Conservation (phyloP, 257 asterid genomes). For the Coffea canephora region DNA sequence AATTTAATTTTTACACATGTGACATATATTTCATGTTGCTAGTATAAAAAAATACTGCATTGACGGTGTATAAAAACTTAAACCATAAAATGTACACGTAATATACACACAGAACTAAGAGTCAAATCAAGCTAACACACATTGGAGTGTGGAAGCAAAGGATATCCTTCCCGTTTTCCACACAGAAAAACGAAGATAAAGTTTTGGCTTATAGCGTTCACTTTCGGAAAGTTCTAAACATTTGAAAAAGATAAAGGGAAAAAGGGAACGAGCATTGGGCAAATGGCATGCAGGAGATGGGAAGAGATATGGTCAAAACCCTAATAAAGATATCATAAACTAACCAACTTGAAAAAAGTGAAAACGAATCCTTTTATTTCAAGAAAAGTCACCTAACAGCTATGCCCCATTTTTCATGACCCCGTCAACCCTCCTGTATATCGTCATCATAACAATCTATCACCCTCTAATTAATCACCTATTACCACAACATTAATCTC, state of each 20-base stretch:
- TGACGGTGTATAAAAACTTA: too few species aligned
- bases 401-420: constrained; percentile 9
- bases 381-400: constrained; percentile 47
- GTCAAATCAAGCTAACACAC: neutral
- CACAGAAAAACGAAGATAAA: constrained; percentile 14
- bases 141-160: constrained; percentile 22
- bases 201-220: constrained; percentile 23
- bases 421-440: neutral
- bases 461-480: neutral
- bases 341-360: constrained; percentile 26
- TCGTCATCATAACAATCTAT: neutral
- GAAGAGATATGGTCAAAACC: constrained; percentile 37
- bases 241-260: constrained; percentile 12
- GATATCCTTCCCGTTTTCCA: constrained; percentile 17
- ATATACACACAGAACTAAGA: too few species aligned
- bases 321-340: constrained; percentile 13
- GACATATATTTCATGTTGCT: too few species aligned
- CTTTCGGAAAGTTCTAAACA: constrained; percentile 38
- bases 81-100: too few species aligned
- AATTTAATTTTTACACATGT: too few species aligned
- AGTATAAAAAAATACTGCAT: too few species aligned
- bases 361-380: constrained; percentile 39
- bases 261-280: constrained; percentile 8
- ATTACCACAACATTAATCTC: neutral
- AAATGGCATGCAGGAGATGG: constrained; percentile 4